Percentiles rank a stretch among this genome's conserved stretches.
phyloP scores from a whole-genome alignment of 768 basidiomycete species.

The Tephrocybe sp. region DNA sequence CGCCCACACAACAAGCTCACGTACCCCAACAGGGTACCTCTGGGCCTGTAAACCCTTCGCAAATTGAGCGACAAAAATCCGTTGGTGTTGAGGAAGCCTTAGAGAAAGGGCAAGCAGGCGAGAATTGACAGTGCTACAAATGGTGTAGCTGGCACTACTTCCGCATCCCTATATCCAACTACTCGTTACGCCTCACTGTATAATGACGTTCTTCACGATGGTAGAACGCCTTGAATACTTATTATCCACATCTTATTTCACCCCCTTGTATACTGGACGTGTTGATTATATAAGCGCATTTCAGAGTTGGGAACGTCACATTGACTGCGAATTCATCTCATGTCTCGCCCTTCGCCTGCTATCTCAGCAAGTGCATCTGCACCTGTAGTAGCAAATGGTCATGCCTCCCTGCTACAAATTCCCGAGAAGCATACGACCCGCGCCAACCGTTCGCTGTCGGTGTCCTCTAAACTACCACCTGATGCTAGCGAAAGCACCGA shows the following conservation, averaged over 20 bases:
- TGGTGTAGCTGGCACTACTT: slow-evolving; percentile 1
- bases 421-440: slow-evolving; percentile 10
- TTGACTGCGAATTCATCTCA: slow-evolving; percentile 6
- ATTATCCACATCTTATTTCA: neutral
- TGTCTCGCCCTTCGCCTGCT: slow-evolving; percentile 26
- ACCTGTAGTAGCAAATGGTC: slow-evolving; percentile 21
- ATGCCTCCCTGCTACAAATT: slow-evolving; percentile 15
- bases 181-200: slow-evolving; percentile 6
- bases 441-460: slow-evolving; percentile 9
- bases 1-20: slow-evolving; percentile 27
- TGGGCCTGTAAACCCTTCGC: slow-evolving; percentile 17
- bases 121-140: slow-evolving; percentile 21
- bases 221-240: slow-evolving; percentile 7
- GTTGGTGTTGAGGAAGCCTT: slow-evolving; percentile 30
- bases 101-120: slow-evolving; percentile 28
- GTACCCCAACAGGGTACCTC: slow-evolving; percentile 29
- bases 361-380: slow-evolving; percentile 17
- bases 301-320: slow-evolving; percentile 7
- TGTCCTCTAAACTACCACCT: slow-evolving; percentile 18
- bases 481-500: slow-evolving; percentile 20
- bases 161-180: slow-evolving; percentile 12
- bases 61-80: slow-evolving; percentile 32
- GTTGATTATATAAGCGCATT: slow-evolving; percentile 16
- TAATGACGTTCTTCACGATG: slow-evolving; percentile 13
- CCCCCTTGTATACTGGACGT: neutral